Percentiles rank a stretch among this genome's conserved stretches.
Evolutionary conservation across 306 rosid genomes (phyloP).

Genomic region (Morella rubra): DNA sequence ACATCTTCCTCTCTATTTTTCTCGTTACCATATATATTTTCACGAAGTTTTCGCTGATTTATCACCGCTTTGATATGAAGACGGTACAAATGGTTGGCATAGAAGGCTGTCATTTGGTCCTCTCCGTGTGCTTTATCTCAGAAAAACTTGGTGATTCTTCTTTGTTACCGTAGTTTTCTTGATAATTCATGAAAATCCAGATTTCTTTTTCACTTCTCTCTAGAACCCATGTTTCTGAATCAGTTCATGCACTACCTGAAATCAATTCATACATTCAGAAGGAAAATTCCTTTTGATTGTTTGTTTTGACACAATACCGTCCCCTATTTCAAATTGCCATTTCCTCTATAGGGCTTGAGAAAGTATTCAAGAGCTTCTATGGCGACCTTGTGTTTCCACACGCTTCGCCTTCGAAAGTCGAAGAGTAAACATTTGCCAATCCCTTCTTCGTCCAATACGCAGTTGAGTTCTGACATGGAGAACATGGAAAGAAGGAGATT

Average conservation of each 20-base stretch:
- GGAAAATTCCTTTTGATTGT: constrained; percentile 61
- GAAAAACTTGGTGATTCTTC: constrained; percentile 30
- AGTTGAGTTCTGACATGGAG: constrained; percentile 53
- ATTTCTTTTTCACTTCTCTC: constrained; percentile 28
- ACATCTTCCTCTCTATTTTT: constrained; percentile 1
- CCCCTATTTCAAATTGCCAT: constrained; percentile 1
- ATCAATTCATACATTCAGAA: constrained; percentile 73
- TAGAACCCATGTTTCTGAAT: constrained; percentile 68
- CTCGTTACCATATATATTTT: constrained; percentile 22
- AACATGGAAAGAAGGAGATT: constrained; percentile 84
- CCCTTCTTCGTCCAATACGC: constrained; percentile 51
- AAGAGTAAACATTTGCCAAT: constrained; percentile 63
- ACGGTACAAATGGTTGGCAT: constrained; percentile 17
- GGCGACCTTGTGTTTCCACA: constrained; percentile 71
- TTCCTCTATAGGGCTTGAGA: constrained; percentile 12
- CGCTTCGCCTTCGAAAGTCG: constrained; percentile 55
- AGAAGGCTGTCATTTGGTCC: constrained; percentile 25
- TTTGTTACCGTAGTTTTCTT: constrained; percentile 29
- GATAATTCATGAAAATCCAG: constrained; percentile 39
- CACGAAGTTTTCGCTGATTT: constrained; percentile 17
- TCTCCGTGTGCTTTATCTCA: constrained; percentile 16
- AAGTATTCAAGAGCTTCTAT: constrained; percentile 37
- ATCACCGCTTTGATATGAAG: constrained; percentile 25
- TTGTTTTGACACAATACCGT: constrained; percentile 26
- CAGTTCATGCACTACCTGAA: constrained; percentile 83